Conservation (phyloP, 331 rosid genomes). For the Rhamnella rubrinervis region DNA sequence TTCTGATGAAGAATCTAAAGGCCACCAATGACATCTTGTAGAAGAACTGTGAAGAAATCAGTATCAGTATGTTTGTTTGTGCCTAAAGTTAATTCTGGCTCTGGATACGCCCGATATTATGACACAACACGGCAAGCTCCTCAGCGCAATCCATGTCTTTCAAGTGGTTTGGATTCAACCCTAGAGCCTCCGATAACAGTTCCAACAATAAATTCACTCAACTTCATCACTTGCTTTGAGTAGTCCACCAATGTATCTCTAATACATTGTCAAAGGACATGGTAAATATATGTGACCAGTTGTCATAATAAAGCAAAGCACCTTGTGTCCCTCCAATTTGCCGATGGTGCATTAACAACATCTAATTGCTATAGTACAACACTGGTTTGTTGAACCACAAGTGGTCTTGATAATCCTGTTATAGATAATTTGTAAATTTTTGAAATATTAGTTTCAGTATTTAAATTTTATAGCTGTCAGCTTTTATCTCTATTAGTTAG, state of each 20-base stretch:
- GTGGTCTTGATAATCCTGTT: no score
- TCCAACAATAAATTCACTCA: conserved; percentile 40
- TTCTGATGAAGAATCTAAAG: conserved; percentile 35
- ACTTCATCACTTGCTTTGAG: conserved; percentile 32
- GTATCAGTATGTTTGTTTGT: conserved; percentile 38
- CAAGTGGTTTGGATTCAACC: conserved; percentile 38
- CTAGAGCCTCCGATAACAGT: conserved; percentile 52
- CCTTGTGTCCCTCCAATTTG: conserved; percentile 43
- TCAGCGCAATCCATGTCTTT: conserved; percentile 38
- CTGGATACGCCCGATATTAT: conserved; percentile 60
- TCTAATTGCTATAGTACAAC: no score
- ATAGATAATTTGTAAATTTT: no score
- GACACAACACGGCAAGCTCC: conserved; percentile 26
- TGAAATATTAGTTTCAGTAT: no score
- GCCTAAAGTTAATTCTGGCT: conserved; percentile 56
- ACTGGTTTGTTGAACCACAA: no score
- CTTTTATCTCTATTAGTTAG: no score
- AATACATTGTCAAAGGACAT: no score
- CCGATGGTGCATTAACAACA: not conserved
- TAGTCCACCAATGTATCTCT: conserved; percentile 14
- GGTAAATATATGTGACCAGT: no score
- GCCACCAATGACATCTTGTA: conserved; percentile 50
- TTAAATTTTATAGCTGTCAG: no score
- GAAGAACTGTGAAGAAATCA: conserved; percentile 45
- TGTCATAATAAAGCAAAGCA: not conserved